Percentiles rank a stretch among this genome's conserved stretches.
phyloP scores from a whole-genome alignment of 129 eudicot genomes.

The Logfia minima region DNA sequence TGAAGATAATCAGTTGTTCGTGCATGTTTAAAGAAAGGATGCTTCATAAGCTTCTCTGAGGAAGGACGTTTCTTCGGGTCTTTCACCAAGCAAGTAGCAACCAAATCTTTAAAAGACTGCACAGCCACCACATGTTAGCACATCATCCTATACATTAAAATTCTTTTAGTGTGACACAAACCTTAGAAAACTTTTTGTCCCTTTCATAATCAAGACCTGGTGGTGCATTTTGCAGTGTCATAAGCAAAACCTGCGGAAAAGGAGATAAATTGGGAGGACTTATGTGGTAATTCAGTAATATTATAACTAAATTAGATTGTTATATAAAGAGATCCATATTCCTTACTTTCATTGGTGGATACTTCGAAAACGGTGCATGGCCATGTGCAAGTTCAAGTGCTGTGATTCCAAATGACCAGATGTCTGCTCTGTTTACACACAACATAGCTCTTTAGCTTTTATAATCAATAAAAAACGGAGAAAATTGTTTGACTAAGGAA shows the following conservation, averaged over 20 bases:
- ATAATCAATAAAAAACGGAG: not conserved
- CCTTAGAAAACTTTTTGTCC: slow-evolving; percentile 94
- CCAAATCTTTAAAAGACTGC: slow-evolving; percentile 93
- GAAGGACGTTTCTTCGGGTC: slow-evolving; percentile 95
- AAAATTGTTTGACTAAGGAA: not conserved
- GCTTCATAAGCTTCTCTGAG: slow-evolving; percentile 90
- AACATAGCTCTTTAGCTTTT: slow-evolving; percentile 19
- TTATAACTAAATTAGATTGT: not conserved
- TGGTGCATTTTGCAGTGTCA: slow-evolving; percentile 98
- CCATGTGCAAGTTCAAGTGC: slow-evolving; percentile 99
- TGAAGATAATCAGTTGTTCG: slow-evolving; percentile 63
- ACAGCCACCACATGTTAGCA: slow-evolving; percentile 19
- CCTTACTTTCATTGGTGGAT: slow-evolving; percentile 96
- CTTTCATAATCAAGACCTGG: slow-evolving; percentile 97
- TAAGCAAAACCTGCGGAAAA: slow-evolving; percentile 66
- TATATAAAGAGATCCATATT: not conserved
- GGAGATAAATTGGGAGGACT: slow-evolving; percentile 4
- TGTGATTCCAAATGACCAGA: slow-evolving; percentile 97
- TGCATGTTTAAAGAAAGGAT: slow-evolving; percentile 82
- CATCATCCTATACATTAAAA: not conserved
- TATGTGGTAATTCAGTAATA: not conserved
- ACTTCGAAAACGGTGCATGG: slow-evolving; percentile 95
- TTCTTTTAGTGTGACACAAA: slow-evolving; percentile 26
- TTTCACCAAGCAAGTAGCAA: slow-evolving; percentile 95
- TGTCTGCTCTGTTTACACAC: slow-evolving; percentile 81